Base-by-base conservation (phyloP, 2,329 filamentous ascomycete genomes). In the Ilyonectria sp. region DNA sequence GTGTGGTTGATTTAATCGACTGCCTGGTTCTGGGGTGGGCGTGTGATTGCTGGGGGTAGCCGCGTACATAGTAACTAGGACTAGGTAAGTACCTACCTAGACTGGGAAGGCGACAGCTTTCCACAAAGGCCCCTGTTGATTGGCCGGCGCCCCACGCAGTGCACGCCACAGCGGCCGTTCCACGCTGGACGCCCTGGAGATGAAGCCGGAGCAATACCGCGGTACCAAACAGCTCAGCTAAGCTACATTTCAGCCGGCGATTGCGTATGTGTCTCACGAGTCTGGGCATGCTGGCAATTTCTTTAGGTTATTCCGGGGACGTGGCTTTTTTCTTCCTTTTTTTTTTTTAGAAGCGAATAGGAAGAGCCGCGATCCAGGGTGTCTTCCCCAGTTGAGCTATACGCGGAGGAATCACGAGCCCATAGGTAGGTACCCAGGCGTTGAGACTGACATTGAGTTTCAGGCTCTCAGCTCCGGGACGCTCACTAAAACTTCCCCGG, bases 91-190 rank as follows among this genome's bases (percentile, higher is more conserved):
- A 21, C 21, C 21, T 21, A 21, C 21, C 21, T 21, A 26, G 26
- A 26, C 26, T 26, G 54, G 33, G 33, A 65, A 72, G 70, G 73
- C 73, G 57, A 73, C 73, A 75, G 65, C 68, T 75, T 68, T 69
- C 71, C 63, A 66, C 43, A 65, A 58, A 50, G 10, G 19, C 50
- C 57, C 33, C 17, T 56, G 64, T n/a, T 72, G 71, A 75, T 75
- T 75, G 73, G 73, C 21, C 29, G 58, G 23, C 21, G n/a, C 26
- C 50, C 35, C 3, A 50, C 61, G 19, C 60, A 35, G 31, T 33
- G 15, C 49, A 35, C 49, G 19, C 29, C 26, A 31, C 26, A 33
- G n/a, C 29, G 23, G 58, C 58, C 58, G 50, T 61, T 61, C 49
- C 35, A 55, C 31, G 21, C 53, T 54, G 29, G 52, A 19, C 29